Percentiles rank a stretch among this genome's conserved stretches.
phyloP scores from a whole-genome alignment of 192 early-diverging fungal species.

The Haplosporangium gracile region DNA sequence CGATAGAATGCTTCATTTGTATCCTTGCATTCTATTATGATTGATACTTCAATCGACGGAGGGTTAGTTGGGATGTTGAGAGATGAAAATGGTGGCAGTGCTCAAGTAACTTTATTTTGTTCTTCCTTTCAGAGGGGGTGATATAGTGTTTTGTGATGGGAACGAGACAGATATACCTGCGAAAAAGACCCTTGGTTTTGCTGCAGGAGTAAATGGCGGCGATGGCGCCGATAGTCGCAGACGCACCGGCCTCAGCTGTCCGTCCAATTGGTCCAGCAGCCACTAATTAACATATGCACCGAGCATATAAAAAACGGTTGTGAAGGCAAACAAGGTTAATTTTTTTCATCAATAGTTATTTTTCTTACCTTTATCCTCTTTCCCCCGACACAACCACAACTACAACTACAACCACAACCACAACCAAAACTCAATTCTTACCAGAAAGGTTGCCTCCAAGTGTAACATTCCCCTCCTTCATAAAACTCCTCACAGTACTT shows the following conservation, averaged over 20 bases:
- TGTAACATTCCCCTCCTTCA: conserved; percentile 87
- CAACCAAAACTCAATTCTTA: background rate
- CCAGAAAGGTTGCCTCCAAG: conserved; percentile 84
- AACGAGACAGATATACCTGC: conserved; percentile 64
- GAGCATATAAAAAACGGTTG: background rate
- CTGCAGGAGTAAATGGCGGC: conserved; percentile 94
- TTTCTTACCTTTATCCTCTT: background rate
- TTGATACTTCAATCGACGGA: conserved; percentile 73
- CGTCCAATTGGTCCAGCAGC: conserved; percentile 92
- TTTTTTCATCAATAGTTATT: too few relatives aligned
- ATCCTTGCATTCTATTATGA: conserved; percentile 84
- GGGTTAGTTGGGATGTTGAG: too few relatives aligned
- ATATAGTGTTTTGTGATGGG: too few relatives aligned
- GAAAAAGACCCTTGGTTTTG: conserved; percentile 91
- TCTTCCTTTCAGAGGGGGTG: too few relatives aligned
- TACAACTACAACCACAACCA: too few relatives aligned
- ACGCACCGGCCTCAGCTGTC: conserved; percentile 86
- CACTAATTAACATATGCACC: conserved; percentile 49
- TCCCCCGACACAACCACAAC: background rate
- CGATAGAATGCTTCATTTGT: conserved; percentile 88
- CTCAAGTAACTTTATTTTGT: too few relatives aligned
- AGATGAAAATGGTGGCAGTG: too few relatives aligned
- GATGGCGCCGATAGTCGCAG: conserved; percentile 71
- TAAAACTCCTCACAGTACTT: conserved; percentile 87
- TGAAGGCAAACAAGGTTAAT: background rate